These are phyloP conservation scores for Saccharomyces eubayanus DNA, from an alignment of 805 yeast genomes.

Conservation along the genomic window DNA sequence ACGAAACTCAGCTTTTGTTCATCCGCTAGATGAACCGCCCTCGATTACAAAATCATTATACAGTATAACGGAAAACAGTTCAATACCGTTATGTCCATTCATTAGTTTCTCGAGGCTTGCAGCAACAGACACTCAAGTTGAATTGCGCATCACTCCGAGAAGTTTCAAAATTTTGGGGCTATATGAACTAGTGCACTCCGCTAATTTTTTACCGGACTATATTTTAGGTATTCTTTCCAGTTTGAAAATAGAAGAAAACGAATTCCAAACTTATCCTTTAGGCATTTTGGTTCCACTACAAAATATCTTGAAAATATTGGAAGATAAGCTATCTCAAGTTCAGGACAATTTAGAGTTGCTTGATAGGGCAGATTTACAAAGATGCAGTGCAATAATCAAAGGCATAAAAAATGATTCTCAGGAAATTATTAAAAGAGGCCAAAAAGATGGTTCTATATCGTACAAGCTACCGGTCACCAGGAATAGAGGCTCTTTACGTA, in stretches of 20 bases:
- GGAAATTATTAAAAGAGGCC: not conserved
- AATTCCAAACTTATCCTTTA: conserved; percentile 61
- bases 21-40: conserved; percentile 30
- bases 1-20: conserved; percentile 11
- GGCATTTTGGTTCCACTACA: conserved; percentile 64
- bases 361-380: conserved; percentile 56
- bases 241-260: conserved; percentile 41
- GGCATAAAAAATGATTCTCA: conserved; percentile 1
- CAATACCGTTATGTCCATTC: conserved; percentile 36
- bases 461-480: not conserved
- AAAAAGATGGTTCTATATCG: not conserved
- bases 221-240: conserved; percentile 57
- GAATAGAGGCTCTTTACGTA: not conserved
- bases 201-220: conserved; percentile 42
- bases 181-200: conserved; percentile 54
- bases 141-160: conserved; percentile 56
- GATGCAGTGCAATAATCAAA: conserved; percentile 13
- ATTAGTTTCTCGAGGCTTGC: conserved; percentile 59
- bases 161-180: conserved; percentile 50
- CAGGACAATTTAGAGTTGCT: conserved; percentile 45
- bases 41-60: conserved; percentile 38
- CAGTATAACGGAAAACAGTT: conserved; percentile 24
- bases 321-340: conserved; percentile 44
- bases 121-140: conserved; percentile 48
- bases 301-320: conserved; percentile 49